phyloP scores from a whole-genome alignment of 2,329 filamentous ascomycete species.

The Neofusicoccum cordaticola region DNA sequence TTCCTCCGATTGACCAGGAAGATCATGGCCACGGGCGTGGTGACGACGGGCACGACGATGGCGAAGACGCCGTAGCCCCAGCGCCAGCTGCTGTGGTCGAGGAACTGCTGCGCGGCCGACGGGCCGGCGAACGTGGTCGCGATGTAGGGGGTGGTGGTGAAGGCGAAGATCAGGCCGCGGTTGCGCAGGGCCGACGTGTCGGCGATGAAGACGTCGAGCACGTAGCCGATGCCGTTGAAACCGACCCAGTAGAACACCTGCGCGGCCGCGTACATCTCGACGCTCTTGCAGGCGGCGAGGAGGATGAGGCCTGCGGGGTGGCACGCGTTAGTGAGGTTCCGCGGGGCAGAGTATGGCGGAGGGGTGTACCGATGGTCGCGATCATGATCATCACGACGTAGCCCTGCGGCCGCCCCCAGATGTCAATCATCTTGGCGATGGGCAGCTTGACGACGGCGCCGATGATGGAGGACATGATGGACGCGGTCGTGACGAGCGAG shows the following conservation, averaged over 20 bases:
- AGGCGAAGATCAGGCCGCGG: slow-evolving; percentile 62
- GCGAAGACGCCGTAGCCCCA: slow-evolving; percentile 68
- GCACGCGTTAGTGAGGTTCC: not conserved
- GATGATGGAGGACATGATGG: slow-evolving; percentile 55
- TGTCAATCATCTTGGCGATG: slow-evolving; percentile 64
- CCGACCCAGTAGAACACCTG: slow-evolving; percentile 65
- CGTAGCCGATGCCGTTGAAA: slow-evolving; percentile 57
- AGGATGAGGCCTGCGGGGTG: slow-evolving; percentile 33
- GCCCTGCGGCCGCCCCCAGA: slow-evolving; percentile 65
- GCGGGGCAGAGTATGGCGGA: fast-evolving
- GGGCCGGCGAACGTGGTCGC: slow-evolving; percentile 64
- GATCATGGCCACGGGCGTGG: slow-evolving; percentile 46
- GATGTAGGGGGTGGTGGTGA: slow-evolving; percentile 63
- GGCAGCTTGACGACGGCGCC: slow-evolving; percentile 63
- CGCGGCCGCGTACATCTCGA: slow-evolving; percentile 62
- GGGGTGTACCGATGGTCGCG: slow-evolving; percentile 43
- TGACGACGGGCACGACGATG: slow-evolving; percentile 61
- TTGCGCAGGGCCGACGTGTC: slow-evolving; percentile 67
- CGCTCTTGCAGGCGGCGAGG: slow-evolving; percentile 62
- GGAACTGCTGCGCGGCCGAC: slow-evolving; percentile 55
- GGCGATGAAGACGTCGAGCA: slow-evolving; percentile 64
- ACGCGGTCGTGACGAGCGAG: slow-evolving; percentile 53
- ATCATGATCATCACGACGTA: slow-evolving; percentile 54
- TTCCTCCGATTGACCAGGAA: not conserved
- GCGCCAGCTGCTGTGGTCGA: slow-evolving; percentile 57